phyloP scores from a whole-genome alignment of 495 filamentous ascomycete genomes.

The Choiromyces venosus region DNA sequence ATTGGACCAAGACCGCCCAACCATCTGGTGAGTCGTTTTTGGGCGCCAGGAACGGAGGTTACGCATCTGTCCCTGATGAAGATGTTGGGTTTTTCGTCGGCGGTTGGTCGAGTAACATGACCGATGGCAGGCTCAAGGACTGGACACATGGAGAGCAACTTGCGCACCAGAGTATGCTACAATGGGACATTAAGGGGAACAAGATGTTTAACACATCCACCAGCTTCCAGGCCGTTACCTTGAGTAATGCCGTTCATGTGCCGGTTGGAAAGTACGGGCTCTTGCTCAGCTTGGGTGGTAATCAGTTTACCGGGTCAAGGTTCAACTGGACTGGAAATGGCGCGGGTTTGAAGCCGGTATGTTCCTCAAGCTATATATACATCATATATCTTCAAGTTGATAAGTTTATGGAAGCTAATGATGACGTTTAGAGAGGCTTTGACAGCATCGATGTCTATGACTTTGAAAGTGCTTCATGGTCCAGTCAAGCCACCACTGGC shows the following conservation, averaged over 20 bases:
- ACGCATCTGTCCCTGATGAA: neutral
- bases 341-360: neutral
- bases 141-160: conserved; percentile 1
- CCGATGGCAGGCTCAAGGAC: conserved; percentile 9
- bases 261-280: conserved; percentile 17
- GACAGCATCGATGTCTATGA: conserved; percentile 20
- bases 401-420: neutral
- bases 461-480: conserved; percentile 18
- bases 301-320: neutral
- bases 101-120: conserved; percentile 9
- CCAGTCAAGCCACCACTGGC: conserved; percentile 11
- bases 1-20: conserved; percentile 11
- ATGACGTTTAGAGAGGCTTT: conserved; percentile 4
- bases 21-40: neutral
- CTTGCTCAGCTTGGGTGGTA: conserved; percentile 18
- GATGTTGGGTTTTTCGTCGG: conserved; percentile 18
- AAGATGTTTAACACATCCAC: conserved; percentile 11
- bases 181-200: conserved; percentile 14
- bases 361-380: neutral
- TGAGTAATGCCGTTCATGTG: conserved; percentile 12
- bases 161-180: conserved; percentile 11
- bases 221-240: neutral
- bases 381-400: neutral
- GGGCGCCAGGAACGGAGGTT: conserved; percentile 9
- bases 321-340: neutral